These are phyloP conservation scores for Ramularia endophylla DNA, from an alignment of 2,329 filamentous ascomycete species.

Conservation along the genomic window DNA sequence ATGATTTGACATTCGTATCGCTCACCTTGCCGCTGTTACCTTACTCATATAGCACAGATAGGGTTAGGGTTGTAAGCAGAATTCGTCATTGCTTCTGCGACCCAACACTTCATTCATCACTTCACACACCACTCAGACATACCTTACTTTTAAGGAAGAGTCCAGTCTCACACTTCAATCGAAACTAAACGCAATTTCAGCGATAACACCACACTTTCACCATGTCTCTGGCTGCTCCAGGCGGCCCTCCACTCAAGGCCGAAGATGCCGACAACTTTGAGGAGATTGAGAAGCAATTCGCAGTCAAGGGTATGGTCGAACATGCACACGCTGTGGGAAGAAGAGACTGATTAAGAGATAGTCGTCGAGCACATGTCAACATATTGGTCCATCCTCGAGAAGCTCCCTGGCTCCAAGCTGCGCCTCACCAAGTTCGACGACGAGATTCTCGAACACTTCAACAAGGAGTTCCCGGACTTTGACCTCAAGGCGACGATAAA, in stretches of 20 bases:
- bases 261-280: slow-evolving; percentile 59
- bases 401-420: slow-evolving; percentile 78
- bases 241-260: slow-evolving; percentile 30
- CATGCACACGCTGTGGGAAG: neutral
- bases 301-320: slow-evolving; percentile 69
- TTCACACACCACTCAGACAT: too few relatives aligned
- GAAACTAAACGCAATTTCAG: too few relatives aligned
- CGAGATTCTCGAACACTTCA: slow-evolving; percentile 87
- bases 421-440: slow-evolving; percentile 92
- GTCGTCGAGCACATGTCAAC: slow-evolving; percentile 94
- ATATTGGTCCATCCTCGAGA: slow-evolving; percentile 94
- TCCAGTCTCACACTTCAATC: too few relatives aligned
- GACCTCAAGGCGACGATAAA: slow-evolving; percentile 74
- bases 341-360: slow-evolving; percentile 19
- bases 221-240: slow-evolving; percentile 23
- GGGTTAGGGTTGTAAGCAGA: too few relatives aligned
- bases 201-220: neutral
- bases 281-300: slow-evolving; percentile 97
- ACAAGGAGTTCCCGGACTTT: slow-evolving; percentile 84
- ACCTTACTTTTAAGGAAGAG: too few relatives aligned
- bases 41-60: too few relatives aligned
- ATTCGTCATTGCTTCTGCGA: too few relatives aligned
- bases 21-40: too few relatives aligned
- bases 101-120: too few relatives aligned
- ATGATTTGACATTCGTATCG: too few relatives aligned